phyloP scores from a whole-genome alignment of 2,329 filamentous ascomycete genomes.

The Emergomyces orientalis region DNA sequence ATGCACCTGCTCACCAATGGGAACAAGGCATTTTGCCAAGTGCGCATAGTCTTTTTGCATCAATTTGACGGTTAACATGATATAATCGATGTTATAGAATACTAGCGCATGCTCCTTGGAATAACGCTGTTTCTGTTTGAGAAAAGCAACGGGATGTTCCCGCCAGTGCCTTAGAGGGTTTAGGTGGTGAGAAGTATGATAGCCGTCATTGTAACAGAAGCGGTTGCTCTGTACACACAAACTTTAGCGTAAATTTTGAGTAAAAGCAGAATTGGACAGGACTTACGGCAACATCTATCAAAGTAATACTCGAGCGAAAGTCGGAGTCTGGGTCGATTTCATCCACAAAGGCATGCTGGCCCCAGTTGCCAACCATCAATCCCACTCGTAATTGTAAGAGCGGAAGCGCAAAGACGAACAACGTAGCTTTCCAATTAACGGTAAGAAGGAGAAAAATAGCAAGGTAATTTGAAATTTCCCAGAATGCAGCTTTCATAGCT shows the following conservation, averaged over 20 bases:
- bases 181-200: conserved; percentile 72
- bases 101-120: conserved; percentile 59
- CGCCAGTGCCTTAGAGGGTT: conserved; percentile 74
- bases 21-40: conserved; percentile 61
- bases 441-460: conserved; percentile 45
- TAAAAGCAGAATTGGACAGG: no score
- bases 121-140: conserved; percentile 60
- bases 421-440: conserved; percentile 46
- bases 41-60: conserved; percentile 62
- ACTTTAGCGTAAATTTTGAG: not conserved
- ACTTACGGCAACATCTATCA: conserved; percentile 68
- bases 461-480: conserved; percentile 51
- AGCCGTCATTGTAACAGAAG: conserved; percentile 74
- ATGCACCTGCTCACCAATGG: conserved; percentile 60
- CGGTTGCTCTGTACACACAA: conserved; percentile 57
- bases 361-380: conserved; percentile 77
- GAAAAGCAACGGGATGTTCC: conserved; percentile 65
- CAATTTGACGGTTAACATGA: conserved; percentile 62
- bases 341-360: conserved; percentile 73
- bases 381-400: conserved; percentile 57
- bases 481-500: conserved; percentile 49
- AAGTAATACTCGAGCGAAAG: conserved; percentile 66
- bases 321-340: conserved; percentile 65
- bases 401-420: conserved; percentile 59
- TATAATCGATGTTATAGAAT: conserved; percentile 72